phyloP scores from a whole-genome alignment of 345 rosid genomes.

The Citrus reticulata region DNA sequence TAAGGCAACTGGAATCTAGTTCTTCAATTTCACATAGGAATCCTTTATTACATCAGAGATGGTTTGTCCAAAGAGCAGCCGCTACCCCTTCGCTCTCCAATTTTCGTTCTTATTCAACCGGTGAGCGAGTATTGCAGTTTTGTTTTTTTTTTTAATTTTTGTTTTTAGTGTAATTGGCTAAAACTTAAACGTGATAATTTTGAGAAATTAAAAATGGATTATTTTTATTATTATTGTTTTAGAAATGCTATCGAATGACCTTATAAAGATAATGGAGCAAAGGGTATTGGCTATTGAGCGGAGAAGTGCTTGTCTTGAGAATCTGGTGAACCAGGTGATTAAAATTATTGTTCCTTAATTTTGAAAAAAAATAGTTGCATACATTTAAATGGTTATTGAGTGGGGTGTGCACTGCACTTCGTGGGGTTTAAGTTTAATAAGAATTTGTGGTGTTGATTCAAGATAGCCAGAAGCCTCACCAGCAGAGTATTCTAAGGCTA shows the following conservation, averaged over 20 bases:
- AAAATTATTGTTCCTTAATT: neutral
- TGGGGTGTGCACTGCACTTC: slow-evolving; percentile 9
- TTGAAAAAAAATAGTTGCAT: neutral
- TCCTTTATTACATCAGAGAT: slow-evolving; percentile 5
- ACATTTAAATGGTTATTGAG: neutral
- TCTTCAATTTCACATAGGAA: slow-evolving; percentile 18
- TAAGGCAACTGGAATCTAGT: slow-evolving; percentile 23
- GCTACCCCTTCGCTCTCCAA: slow-evolving; percentile 7
- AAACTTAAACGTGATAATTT: neutral
- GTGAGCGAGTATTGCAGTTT: slow-evolving; percentile 22
- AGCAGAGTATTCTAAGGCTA: slow-evolving; percentile 69
- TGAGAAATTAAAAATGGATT: neutral
- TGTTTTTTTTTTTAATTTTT: no score
- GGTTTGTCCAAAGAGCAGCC: slow-evolving; percentile 19
- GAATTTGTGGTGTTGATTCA: slow-evolving; percentile 35
- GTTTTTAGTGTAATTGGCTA: neutral
- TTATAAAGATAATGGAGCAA: slow-evolving; percentile 79
- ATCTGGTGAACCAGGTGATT: slow-evolving; percentile 58
- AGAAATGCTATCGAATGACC: slow-evolving; percentile 67
- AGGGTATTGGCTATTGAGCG: slow-evolving; percentile 64
- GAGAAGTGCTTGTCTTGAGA: slow-evolving; percentile 53
- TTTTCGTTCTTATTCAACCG: slow-evolving; percentile 43
- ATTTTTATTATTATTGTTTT: neutral
- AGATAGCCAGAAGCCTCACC: slow-evolving; percentile 92
- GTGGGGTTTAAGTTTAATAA: neutral